Evolutionary conservation across 2,329 filamentous ascomycete genomes (phyloP).

Genomic region (Fonsecaea pedrosoi): DNA sequence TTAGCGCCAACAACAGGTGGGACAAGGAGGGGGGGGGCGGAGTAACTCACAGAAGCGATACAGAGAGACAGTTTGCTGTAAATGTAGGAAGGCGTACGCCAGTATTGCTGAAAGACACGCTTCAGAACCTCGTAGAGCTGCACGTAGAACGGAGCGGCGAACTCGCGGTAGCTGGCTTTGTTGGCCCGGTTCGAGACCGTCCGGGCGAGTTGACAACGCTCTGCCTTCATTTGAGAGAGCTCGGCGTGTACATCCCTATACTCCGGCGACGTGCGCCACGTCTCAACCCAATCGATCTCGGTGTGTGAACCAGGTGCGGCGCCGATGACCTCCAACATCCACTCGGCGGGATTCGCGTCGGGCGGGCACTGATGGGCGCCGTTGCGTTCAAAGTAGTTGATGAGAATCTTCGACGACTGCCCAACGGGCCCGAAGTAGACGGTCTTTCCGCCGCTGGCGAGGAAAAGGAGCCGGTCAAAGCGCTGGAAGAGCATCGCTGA

Average conservation of each 20-base stretch:
- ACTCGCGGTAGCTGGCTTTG: constrained; percentile 72
- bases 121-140: constrained; percentile 72
- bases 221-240: constrained; percentile 62
- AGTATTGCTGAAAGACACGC: constrained; percentile 89
- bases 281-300: constrained; percentile 69
- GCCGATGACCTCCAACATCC: constrained; percentile 68
- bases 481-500: constrained; percentile 93
- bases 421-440: constrained; percentile 75
- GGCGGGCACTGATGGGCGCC: constrained; percentile 66
- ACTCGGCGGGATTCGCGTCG: constrained; percentile 76
- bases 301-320: constrained; percentile 69
- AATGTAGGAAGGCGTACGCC: constrained; percentile 87
- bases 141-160: constrained; percentile 73
- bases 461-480: constrained; percentile 71
- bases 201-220: constrained; percentile 51
- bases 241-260: constrained; percentile 62
- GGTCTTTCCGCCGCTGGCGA: constrained; percentile 69
- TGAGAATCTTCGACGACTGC: constrained; percentile 62
- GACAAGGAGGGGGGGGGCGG: neutral
- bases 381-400: constrained; percentile 69
- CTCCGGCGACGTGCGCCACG: constrained; percentile 67
- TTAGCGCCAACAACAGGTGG: neutral
- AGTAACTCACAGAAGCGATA: constrained; percentile 53
- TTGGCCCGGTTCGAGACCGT: constrained; percentile 48
- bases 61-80: constrained; percentile 80